phyloP scores from a whole-genome alignment of 345 rosid species.

The Cardiospermum halicacabum region DNA sequence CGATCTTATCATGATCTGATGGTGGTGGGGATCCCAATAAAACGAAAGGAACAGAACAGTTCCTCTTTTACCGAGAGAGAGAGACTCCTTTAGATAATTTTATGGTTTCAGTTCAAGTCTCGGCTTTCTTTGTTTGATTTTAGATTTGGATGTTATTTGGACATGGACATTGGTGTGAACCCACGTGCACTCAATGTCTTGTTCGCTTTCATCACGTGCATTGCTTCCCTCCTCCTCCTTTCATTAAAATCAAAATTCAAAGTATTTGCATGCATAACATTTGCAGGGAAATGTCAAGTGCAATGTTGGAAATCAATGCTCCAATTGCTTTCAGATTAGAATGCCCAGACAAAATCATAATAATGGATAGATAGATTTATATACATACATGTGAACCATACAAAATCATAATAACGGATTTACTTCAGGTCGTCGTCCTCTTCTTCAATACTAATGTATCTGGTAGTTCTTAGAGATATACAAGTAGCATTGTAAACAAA shows the following conservation, averaged over 20 bases:
- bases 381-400: not conserved
- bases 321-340: not conserved
- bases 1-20: not conserved
- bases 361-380: not conserved
- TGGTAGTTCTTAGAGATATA: not conserved
- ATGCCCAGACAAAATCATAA: not conserved
- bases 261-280: too few relatives aligned
- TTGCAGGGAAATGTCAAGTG: not conserved
- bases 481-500: not conserved
- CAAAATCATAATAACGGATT: not conserved
- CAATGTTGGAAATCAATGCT: not conserved
- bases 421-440: conserved; percentile 12
- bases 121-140: not conserved
- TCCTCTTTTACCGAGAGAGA: conserved; percentile 19
- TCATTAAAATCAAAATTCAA: too few relatives aligned
- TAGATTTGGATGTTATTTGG: not conserved
- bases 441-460: conserved; percentile 11
- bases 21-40: conserved; percentile 3
- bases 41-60: conserved; percentile 5
- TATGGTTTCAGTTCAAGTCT: not conserved
- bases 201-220: conserved; percentile 20
- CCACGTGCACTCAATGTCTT: conserved; percentile 26
- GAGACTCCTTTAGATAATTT: not conserved
- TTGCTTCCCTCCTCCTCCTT: not conserved
- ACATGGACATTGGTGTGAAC: not conserved